A percentile compares a stretch with the other conserved stretches of the same genome.
phyloP scores from a whole-genome alignment of 768 basidiomycete genomes.

The Kwoniella mangroviensis region DNA sequence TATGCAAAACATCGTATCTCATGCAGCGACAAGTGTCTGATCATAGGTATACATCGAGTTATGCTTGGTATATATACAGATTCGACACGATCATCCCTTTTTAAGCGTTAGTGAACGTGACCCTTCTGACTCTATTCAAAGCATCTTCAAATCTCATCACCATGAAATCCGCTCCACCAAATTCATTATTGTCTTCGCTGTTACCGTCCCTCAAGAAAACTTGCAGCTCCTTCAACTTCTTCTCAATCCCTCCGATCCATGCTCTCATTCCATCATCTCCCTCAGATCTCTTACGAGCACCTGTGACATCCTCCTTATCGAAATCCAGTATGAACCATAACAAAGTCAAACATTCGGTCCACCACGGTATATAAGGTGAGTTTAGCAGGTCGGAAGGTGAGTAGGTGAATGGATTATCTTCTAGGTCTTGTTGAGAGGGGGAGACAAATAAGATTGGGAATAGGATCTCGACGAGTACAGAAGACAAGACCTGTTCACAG shows the following conservation, averaged over 20 bases:
- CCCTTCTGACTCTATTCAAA: constrained; percentile 5
- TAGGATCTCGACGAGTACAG: constrained; percentile 4
- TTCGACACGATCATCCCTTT: not conserved
- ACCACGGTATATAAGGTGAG: constrained; percentile 24
- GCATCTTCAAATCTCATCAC: constrained; percentile 28
- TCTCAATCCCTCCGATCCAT: constrained; percentile 8
- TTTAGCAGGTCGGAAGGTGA: constrained; percentile 8
- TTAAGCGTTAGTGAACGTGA: not conserved
- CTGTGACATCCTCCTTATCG: not conserved
- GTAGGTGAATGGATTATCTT: constrained; percentile 18
- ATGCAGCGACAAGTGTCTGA: not conserved
- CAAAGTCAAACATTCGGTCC: constrained; percentile 23
- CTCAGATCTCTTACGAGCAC: constrained; percentile 1
- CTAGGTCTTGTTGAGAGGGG: constrained; percentile 4
- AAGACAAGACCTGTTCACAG: not conserved
- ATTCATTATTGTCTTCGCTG: not conserved
- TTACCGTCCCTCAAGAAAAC: not conserved
- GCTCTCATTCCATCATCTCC: not conserved
- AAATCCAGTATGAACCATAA: constrained; percentile 24
- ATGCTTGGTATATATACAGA: not conserved
- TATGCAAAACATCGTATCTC: not conserved
- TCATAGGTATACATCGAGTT: not conserved
- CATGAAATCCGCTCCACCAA: constrained; percentile 9
- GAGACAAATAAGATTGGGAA: constrained; percentile 14
- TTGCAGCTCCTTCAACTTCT: constrained; percentile 11